These are phyloP conservation scores for Microsporum audouinii DNA, from an alignment of 2,329 filamentous ascomycete species.

Conservation along the genomic window DNA sequence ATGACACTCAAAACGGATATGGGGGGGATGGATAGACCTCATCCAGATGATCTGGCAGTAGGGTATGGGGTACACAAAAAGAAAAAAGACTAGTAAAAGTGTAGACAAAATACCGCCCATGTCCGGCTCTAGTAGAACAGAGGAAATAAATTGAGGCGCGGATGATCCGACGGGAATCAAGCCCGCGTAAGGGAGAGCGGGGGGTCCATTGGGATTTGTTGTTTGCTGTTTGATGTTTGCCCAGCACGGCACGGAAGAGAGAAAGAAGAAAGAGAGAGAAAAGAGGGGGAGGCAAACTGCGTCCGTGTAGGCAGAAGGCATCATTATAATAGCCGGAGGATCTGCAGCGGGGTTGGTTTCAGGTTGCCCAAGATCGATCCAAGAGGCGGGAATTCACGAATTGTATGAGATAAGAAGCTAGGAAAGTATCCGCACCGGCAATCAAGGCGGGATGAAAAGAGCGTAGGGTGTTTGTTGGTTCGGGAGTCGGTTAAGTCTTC, in stretches of 20 bases:
- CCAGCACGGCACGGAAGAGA: not conserved
- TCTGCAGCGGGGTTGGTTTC: not conserved
- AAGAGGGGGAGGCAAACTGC: not conserved
- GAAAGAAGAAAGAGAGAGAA: not conserved
- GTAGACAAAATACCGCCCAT: not conserved
- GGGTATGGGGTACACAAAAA: not conserved
- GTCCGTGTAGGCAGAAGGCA: not conserved
- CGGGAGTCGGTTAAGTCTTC: not conserved
- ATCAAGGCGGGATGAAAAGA: not conserved
- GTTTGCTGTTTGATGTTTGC: conserved; percentile 1
- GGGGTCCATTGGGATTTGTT: not conserved
- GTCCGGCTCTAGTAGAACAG: not conserved
- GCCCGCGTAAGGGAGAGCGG: not conserved
- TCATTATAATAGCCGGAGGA: not conserved
- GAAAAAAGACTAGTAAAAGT: not conserved
- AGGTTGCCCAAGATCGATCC: not conserved
- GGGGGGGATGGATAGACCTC: not conserved
- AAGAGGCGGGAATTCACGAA: not conserved
- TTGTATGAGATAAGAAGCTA: not conserved
- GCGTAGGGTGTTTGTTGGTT: not conserved
- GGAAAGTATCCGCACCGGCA: not conserved
- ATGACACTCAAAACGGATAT: not conserved
- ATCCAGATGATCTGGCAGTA: not conserved
- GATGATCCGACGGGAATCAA: not conserved
- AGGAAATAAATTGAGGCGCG: not conserved